Percentiles rank a stretch among this genome's conserved stretches.
phyloP scores from a whole-genome alignment of 2,329 filamentous ascomycete genomes.

The Aspergillus clavatus region DNA sequence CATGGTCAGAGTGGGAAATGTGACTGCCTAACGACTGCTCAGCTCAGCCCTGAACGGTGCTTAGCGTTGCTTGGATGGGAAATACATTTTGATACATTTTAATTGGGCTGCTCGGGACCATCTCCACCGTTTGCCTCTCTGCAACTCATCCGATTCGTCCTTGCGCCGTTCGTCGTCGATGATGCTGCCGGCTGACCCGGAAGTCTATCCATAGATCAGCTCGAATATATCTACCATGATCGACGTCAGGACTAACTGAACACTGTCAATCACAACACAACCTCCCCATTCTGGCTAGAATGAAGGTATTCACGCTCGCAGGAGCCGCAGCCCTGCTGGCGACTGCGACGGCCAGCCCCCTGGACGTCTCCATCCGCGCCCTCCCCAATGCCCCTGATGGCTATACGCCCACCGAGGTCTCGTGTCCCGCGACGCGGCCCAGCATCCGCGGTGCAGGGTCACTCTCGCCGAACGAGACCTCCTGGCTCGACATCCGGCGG shows the following conservation, averaged over 20 bases:
- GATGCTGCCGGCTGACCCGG: not conserved
- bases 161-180: not conserved
- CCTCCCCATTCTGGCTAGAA: too few relatives aligned
- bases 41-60: not conserved
- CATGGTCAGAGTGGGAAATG: not conserved
- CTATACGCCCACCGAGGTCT: constrained; percentile 60
- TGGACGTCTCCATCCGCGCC: constrained; percentile 27
- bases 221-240: not conserved
- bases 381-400: constrained; percentile 52
- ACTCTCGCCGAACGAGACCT: constrained; percentile 63
- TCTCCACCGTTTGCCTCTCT: not conserved
- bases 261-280: too few relatives aligned
- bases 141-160: not conserved
- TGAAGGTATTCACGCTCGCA: not conserved
- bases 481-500: constrained; percentile 67
- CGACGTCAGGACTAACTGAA: too few relatives aligned
- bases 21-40: not conserved
- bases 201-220: not conserved
- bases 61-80: too few relatives aligned
- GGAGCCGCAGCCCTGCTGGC: not conserved
- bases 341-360: not conserved
- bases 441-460: constrained; percentile 57
- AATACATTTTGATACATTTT: too few relatives aligned
- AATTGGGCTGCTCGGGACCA: not conserved
- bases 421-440: constrained; percentile 65